phyloP scores from a whole-genome alignment of 2,329 filamentous ascomycete genomes.

The Bipolaris gigantea region DNA sequence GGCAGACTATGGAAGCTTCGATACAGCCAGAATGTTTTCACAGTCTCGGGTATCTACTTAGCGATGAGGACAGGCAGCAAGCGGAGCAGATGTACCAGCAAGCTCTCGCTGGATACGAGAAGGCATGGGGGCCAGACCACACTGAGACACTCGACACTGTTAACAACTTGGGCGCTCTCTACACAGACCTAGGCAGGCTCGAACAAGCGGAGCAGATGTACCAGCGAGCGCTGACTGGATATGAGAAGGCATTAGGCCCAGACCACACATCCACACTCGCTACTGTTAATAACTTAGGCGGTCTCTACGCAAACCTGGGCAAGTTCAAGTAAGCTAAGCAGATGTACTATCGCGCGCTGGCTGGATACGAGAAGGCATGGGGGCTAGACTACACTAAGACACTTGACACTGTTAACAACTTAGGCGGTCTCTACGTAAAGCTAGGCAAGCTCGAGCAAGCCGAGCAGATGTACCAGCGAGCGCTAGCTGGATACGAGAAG shows the following conservation, averaged over 20 bases:
- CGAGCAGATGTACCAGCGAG: constrained; percentile 19
- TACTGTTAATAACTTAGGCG: too few species aligned
- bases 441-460: constrained; percentile 15
- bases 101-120: constrained; percentile 3
- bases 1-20: not conserved
- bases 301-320: too few species aligned
- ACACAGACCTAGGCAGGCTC: constrained; percentile 18
- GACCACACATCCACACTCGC: too few species aligned
- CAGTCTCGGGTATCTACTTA: constrained; percentile 7
- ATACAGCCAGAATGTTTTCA: constrained; percentile 3
- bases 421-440: constrained; percentile 17
- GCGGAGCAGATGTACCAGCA: constrained; percentile 17
- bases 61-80: not conserved
- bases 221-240: constrained; percentile 1
- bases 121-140: not conserved
- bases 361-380: not conserved
- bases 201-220: constrained; percentile 19
- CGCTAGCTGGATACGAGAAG: not conserved
- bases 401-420: constrained; percentile 6
- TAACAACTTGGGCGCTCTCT: constrained; percentile 17
- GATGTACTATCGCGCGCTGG: too few species aligned
- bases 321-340: too few species aligned
- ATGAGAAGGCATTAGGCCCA: too few species aligned
- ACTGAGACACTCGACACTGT: constrained; percentile 5
- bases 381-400: not conserved